Base-by-base conservation (phyloP, 306 rosid species). In the Ziziphus jujuba region DNA sequence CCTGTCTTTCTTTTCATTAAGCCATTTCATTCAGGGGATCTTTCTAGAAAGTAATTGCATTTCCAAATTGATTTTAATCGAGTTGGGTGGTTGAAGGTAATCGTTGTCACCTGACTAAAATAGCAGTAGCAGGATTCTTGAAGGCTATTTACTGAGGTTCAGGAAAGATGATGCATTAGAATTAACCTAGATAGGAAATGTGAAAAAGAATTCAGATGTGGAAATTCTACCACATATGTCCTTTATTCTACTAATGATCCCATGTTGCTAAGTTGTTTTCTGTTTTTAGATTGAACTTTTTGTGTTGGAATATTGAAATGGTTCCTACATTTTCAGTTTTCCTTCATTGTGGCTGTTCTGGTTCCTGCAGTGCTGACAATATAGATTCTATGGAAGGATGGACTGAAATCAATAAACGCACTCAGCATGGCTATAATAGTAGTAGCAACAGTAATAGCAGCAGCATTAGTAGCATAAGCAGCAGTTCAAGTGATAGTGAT, bases 371-470 rank as follows among this genome's bases (percentile, higher is more conserved):
- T 84, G 91, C 85, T 79, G 91, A 87, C 71, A 75, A 84, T 80
- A 72, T 81, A 71, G 95, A 93, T 72, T 78, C 75, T 61, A 15
- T 77, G 77, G 97, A 89, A 59, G 89, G 91, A 72, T 82, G 85
- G 83, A 69, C 71, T 50, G 98, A 88, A 81, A 77, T 69, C 77
- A 84, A 81, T 81, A 59, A 80, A 63, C 76, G 73, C 76, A 60
- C 77, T 10, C 89, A 72, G 63, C 84, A 79, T 81, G 88, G 95
- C 68, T 86, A 85, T 77, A 93, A 93, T 59, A 93, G 99, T 70
- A 93, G 99, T 76, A 93, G 84, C 83, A 90, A 86, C 82, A 93
- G 99, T 77, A 90, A 93, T 67, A 86, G 86, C 66, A 90, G 99
- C 90, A 93, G 97, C 84, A 82, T 86, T 67, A 89, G 96, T 75